These are phyloP conservation scores for Biscogniauxia marginata DNA, from an alignment of 2,329 filamentous ascomycete species.

Conservation along the genomic window DNA sequence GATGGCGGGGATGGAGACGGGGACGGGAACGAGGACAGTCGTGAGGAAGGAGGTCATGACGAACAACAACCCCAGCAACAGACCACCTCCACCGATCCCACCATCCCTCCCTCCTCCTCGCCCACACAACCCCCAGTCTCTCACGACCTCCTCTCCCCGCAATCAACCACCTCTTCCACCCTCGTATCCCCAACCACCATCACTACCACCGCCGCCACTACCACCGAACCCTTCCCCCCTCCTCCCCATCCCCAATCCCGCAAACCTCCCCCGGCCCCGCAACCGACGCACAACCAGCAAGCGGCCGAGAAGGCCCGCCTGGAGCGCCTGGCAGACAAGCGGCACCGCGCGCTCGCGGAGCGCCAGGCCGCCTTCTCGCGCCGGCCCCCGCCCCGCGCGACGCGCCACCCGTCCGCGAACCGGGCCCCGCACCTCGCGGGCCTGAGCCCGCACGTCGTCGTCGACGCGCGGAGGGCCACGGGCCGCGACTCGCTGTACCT, in stretches of 20 bases:
- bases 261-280: not conserved
- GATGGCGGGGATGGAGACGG: not conserved
- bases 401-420: constrained; percentile 56
- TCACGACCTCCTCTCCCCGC: too few relatives aligned
- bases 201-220: not conserved
- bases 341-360: constrained; percentile 54
- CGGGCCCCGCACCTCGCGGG: constrained; percentile 55
- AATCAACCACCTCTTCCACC: too few relatives aligned
- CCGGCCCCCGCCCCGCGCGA: constrained; percentile 47
- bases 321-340: constrained; percentile 36
- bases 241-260: not conserved
- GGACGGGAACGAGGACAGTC: constrained; percentile 16
- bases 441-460: constrained; percentile 65
- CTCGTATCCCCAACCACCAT: too few relatives aligned
- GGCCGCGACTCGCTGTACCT: constrained; percentile 74
- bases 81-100: too few relatives aligned
- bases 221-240: not conserved
- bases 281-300: not conserved
- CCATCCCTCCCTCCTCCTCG: too few relatives aligned
- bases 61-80: too few relatives aligned
- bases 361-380: constrained; percentile 56
- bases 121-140: too few relatives aligned
- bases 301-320: constrained; percentile 20
- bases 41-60: constrained; percentile 8
- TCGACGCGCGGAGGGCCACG: constrained; percentile 75